phyloP scores from a whole-genome alignment of 2,329 filamentous ascomycete species.

The Sporothrix pallida region DNA sequence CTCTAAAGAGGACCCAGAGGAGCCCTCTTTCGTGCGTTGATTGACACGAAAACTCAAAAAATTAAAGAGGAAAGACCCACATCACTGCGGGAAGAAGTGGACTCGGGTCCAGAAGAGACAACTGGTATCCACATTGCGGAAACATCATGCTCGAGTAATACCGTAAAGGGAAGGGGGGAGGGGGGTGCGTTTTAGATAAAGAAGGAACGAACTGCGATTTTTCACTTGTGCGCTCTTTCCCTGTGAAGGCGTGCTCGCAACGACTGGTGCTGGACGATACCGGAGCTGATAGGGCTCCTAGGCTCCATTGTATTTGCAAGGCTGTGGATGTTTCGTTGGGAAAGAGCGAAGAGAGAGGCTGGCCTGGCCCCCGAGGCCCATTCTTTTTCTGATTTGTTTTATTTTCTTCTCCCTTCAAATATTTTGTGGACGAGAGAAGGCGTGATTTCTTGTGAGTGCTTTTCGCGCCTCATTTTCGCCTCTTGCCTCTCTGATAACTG shows the following conservation, averaged over 20 bases:
- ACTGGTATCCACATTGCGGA: constrained; percentile 17
- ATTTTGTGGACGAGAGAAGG: not conserved
- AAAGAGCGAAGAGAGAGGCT: constrained; percentile 5
- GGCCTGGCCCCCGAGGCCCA: not conserved
- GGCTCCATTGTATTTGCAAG: constrained; percentile 5
- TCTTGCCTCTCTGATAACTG: constrained; percentile 22
- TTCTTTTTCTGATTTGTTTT: not conserved
- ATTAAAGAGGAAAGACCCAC: not conserved
- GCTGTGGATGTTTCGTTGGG: constrained; percentile 19
- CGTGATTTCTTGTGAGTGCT: not conserved
- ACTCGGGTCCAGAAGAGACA: constrained; percentile 12
- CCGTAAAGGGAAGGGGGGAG: not conserved
- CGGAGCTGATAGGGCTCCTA: not conserved
- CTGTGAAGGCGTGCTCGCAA: constrained; percentile 11
- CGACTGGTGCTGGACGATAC: constrained; percentile 12
- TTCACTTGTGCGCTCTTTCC: not conserved
- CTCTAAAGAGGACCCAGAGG: not conserved
- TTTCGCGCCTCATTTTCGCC: not conserved
- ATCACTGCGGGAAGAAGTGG: constrained; percentile 22
- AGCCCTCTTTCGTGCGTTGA: constrained; percentile 17
- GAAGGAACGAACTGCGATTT: not conserved
- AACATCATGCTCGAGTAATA: constrained; percentile 10
- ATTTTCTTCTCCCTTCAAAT: not conserved
- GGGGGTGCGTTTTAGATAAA: constrained; percentile 27
- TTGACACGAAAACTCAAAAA: constrained; percentile 1